Percentiles rank a stretch among this genome's conserved stretches.
Evolutionary conservation across 2,329 filamentous ascomycete species (phyloP).

Genomic region (Colletotrichum paranaense): DNA sequence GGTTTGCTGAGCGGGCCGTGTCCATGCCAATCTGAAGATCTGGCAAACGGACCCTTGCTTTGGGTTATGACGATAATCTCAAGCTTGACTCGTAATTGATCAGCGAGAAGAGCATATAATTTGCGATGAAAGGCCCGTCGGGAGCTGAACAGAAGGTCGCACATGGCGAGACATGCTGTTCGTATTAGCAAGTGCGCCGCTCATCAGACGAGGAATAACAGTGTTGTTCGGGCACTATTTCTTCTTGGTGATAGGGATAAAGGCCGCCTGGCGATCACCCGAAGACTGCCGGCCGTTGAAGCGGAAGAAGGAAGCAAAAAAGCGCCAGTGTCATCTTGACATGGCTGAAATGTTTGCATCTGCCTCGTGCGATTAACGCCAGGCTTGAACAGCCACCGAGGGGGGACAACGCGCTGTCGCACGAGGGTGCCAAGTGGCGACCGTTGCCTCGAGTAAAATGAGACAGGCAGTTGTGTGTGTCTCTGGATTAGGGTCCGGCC

Average conservation of each 20-base stretch:
- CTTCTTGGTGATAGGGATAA: neutral
- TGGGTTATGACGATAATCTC: constrained; percentile 19
- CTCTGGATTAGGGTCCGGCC: neutral
- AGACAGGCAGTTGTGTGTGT: neutral
- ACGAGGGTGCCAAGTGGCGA: constrained; percentile 17
- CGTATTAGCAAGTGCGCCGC: constrained; percentile 13
- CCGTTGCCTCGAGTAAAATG: constrained; percentile 28
- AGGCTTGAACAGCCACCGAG: constrained; percentile 2
- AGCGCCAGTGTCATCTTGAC: constrained; percentile 13
- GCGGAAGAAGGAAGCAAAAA: neutral
- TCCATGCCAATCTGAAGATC: constrained; percentile 18
- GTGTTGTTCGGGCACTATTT: no score
- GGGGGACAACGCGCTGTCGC: constrained; percentile 10
- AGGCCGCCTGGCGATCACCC: neutral
- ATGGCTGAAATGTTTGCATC: constrained; percentile 29
- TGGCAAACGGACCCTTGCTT: neutral
- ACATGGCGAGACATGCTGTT: constrained; percentile 20
- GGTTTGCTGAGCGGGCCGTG: constrained; percentile 4
- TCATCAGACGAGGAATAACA: no score
- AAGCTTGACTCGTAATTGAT: constrained; percentile 22
- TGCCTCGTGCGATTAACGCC: constrained; percentile 18
- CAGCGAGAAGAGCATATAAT: neutral
- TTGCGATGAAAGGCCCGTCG: neutral
- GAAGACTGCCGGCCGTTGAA: constrained; percentile 23
- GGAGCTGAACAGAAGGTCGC: neutral